Base-by-base conservation (phyloP, 2,329 filamentous ascomycete genomes). In the Ophiostoma tasmaniense region DNA sequence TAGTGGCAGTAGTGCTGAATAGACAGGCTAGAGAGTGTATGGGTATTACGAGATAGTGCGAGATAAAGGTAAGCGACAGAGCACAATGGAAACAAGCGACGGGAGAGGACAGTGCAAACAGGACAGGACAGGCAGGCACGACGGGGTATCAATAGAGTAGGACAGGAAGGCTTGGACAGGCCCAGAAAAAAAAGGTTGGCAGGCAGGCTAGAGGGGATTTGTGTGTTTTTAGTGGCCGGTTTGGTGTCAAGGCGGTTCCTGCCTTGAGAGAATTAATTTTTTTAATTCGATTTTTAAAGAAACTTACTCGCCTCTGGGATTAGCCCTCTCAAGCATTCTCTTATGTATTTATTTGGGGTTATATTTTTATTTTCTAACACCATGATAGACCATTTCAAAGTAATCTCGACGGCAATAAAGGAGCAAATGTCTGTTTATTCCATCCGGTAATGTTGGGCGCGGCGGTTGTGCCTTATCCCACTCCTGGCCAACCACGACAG, bases 171-270 rank as follows among this genome's bases (percentile, higher is more conserved):
- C n/a, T 55, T 55, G 50, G 50, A 25, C 42, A 55, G 50, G 50
- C 50, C 50, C 50, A 55, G 50, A 55, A 55, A 55, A 55, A 55
- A 55, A 55, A 55, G 50, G n/a, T 55, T 55, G 50, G 50, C 50
- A 22, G 50, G 50, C 50, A 55, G n/a, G 22, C 50, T 55, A 55
- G 17, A 45, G 42, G 42, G 50, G n/a, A 11, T 22, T 55, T 11
- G n/a, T 25, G 50, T 17, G 50, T 25, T 55, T 10, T 55, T 55
- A 55, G 50, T 55, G 50, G 50, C 25, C 50, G 4, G 22, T 22
- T 55, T 11, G 50, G 50, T 13, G 22, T 25, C 22, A 55, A 25
- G 50, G 50, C 50, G 50, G 50, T 14, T 55, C 50, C 50, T 55
- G 25, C 50, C 50, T 55, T 55, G 22, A 25, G 50, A 55, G n/a